A percentile compares a stretch with the other conserved stretches of the same genome.
Evolutionary conservation across 805 yeast genomes (phyloP).

Genomic region (Sugiyamaella marilandica): DNA sequence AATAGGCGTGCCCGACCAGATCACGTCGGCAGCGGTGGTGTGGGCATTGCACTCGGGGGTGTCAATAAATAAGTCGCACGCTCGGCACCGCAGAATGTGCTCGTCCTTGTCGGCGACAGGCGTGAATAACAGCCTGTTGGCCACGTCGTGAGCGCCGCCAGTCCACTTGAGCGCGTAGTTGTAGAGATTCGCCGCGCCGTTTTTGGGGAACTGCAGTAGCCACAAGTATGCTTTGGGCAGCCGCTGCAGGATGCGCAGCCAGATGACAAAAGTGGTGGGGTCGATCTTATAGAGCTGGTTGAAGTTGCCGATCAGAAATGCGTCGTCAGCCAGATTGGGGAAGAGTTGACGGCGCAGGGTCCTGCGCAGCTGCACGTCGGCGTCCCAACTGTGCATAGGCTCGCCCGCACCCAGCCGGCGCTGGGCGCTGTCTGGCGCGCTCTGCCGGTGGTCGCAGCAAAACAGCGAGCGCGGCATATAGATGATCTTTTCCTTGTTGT

Average conservation of each 20-base stretch:
- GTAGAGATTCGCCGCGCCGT: slow-evolving; percentile 25
- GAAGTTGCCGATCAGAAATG: slow-evolving; percentile 31
- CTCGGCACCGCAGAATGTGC: slow-evolving; percentile 30
- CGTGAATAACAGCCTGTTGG: slow-evolving; percentile 28
- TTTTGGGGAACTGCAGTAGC: slow-evolving; percentile 32
- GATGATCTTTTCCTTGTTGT: slow-evolving; percentile 27
- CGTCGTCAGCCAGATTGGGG: slow-evolving; percentile 24
- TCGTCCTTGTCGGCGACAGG: slow-evolving; percentile 32
- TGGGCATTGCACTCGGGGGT: slow-evolving; percentile 36
- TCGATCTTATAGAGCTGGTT: slow-evolving; percentile 34
- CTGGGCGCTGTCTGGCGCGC: slow-evolving; percentile 24
- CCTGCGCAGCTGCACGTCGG: slow-evolving; percentile 21
- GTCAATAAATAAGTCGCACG: slow-evolving; percentile 31
- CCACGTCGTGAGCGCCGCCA: slow-evolving; percentile 18
- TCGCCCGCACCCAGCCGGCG: not conserved
- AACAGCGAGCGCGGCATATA: slow-evolving; percentile 30
- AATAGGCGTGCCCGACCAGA: slow-evolving; percentile 33
- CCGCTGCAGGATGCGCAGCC: slow-evolving; percentile 28
- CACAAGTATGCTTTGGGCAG: slow-evolving; percentile 30
- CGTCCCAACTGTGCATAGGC: slow-evolving; percentile 21
- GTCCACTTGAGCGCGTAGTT: slow-evolving; percentile 29
- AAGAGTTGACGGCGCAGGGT: slow-evolving; percentile 25
- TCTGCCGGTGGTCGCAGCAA: slow-evolving; percentile 34
- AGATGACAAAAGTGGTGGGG: slow-evolving; percentile 26
- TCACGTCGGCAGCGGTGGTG: slow-evolving; percentile 34